These are phyloP conservation scores for Sungouiella blattae DNA, from an alignment of 805 yeast genomes.

Conservation along the genomic window DNA sequence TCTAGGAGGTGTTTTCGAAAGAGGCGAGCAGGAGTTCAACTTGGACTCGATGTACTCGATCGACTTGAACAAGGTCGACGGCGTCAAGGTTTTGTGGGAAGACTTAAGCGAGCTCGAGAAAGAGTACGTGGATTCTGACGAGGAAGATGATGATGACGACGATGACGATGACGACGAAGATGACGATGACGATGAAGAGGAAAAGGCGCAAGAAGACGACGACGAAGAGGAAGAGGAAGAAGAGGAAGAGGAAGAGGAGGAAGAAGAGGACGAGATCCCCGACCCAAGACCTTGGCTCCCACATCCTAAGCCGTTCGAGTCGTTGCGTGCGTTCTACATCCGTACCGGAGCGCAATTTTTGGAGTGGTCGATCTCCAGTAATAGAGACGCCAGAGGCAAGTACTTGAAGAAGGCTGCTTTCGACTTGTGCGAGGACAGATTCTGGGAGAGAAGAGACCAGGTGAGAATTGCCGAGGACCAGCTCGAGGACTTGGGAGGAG, in stretches of 20 bases:
- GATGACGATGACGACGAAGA: slow-evolving; percentile 60
- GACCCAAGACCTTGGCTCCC: slow-evolving; percentile 97
- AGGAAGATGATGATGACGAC: slow-evolving; percentile 51
- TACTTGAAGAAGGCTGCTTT: slow-evolving; percentile 84
- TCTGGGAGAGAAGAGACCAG: slow-evolving; percentile 98
- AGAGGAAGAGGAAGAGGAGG: slow-evolving; percentile 60
- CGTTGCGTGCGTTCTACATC: slow-evolving; percentile 75
- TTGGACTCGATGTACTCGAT: slow-evolving; percentile 84
- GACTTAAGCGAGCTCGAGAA: slow-evolving; percentile 58
- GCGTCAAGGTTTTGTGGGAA: slow-evolving; percentile 88
- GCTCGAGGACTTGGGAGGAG: slow-evolving; percentile 87
- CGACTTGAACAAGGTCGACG: slow-evolving; percentile 83
- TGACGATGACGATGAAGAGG: slow-evolving; percentile 44
- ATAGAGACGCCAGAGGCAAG: slow-evolving; percentile 84
- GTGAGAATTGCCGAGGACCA: slow-evolving; percentile 85
- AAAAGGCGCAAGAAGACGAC: slow-evolving; percentile 37
- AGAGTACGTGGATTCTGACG: slow-evolving; percentile 59
- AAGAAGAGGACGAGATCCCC: slow-evolving; percentile 66
- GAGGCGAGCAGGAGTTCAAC: slow-evolving; percentile 79
- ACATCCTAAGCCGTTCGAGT: slow-evolving; percentile 92
- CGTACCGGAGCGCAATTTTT: slow-evolving; percentile 84
- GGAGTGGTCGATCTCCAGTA: slow-evolving; percentile 89
- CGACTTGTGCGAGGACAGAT: slow-evolving; percentile 87
- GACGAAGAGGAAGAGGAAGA: slow-evolving; percentile 65
- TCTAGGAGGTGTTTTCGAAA: slow-evolving; percentile 88